Percentiles rank a stretch among this genome's conserved stretches.
Evolutionary conservation across 257 asterid species (phyloP).

Genomic region (Coffea eugenioides): DNA sequence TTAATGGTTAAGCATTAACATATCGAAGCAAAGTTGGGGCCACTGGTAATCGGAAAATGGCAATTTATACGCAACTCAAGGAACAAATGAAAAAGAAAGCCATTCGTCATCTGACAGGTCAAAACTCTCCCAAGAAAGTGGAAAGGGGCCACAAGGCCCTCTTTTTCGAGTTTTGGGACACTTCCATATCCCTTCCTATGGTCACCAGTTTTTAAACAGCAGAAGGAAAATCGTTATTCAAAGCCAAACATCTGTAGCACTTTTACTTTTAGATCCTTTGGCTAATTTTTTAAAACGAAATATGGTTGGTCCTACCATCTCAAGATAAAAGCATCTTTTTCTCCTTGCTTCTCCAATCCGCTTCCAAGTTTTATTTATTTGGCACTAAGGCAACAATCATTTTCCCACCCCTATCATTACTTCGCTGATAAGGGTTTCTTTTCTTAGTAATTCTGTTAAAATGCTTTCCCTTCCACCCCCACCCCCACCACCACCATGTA

Average conservation of each 20-base stretch:
- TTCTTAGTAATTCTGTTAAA: constrained; percentile 16
- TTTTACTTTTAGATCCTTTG: constrained; percentile 44
- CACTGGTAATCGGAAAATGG: neutral
- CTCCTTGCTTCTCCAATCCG: constrained; percentile 37
- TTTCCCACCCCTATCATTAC: constrained; percentile 23
- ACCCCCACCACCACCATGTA: constrained; percentile 28
- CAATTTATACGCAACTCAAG: neutral
- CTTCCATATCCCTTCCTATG: constrained; percentile 12
- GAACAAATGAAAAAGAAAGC: neutral
- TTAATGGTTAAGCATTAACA: constrained; percentile 60
- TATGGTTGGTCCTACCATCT: constrained; percentile 43
- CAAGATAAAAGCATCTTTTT: constrained; percentile 45
- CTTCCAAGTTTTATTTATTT: constrained; percentile 39
- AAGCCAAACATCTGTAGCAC: constrained; percentile 27
- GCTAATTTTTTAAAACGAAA: constrained; percentile 23
- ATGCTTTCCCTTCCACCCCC: constrained; percentile 44
- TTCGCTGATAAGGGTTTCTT: constrained; percentile 13
- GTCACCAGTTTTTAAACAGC: neutral
- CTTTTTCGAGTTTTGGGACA: constrained; percentile 25
- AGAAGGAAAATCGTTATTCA: constrained; percentile 37
- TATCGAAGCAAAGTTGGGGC: constrained; percentile 9
- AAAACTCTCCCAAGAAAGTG: constrained; percentile 35
- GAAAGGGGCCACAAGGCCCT: constrained; percentile 25
- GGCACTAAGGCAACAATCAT: constrained; percentile 21
- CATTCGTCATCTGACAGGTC: constrained; percentile 33